phyloP scores from a whole-genome alignment of 805 yeast species.

The Starmerella tilneyi region DNA sequence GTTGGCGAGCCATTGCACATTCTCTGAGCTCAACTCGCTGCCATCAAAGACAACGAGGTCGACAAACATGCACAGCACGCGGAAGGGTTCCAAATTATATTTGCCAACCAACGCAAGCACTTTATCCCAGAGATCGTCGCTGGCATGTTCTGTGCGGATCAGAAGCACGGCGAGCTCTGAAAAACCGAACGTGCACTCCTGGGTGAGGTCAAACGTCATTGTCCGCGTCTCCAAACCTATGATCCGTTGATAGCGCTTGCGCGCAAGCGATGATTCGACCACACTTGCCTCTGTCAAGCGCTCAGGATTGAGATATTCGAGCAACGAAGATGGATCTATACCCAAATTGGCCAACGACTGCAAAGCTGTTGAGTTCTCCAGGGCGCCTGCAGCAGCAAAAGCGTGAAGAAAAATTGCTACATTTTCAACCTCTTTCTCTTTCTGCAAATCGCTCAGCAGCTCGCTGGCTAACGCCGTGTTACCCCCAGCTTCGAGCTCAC shows the following conservation, averaged over 20 bases:
- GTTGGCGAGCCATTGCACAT: conserved; percentile 1
- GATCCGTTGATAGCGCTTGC: conserved; percentile 15
- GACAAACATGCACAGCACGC: conserved; percentile 10
- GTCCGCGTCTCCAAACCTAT: conserved; percentile 17
- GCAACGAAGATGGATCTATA: conserved; percentile 2
- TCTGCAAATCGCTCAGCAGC: background rate
- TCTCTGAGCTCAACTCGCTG: background rate
- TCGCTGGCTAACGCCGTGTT: background rate
- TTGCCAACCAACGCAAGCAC: conserved; percentile 11
- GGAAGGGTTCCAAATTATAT: conserved; percentile 17
- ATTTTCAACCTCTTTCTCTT: background rate
- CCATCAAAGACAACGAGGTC: background rate
- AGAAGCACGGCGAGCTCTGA: conserved; percentile 4
- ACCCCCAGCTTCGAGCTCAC: background rate
- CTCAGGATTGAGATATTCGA: conserved; percentile 2
- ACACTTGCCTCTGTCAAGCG: background rate
- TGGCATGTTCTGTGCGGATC: background rate
- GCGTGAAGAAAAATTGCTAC: conserved; percentile 4
- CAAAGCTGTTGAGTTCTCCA: background rate
- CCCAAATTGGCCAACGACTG: background rate
- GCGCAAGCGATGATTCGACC: conserved; percentile 6
- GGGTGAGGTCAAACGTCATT: conserved; percentile 14
- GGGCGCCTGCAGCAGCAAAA: conserved; percentile 4
- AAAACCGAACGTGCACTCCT: conserved; percentile 10
- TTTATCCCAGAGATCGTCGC: background rate